A percentile compares a stretch with the other conserved stretches of the same genome.
These are phyloP conservation scores for Termitomyces sp. DNA, from an alignment of 768 basidiomycete species.

Conservation along the genomic window DNA sequence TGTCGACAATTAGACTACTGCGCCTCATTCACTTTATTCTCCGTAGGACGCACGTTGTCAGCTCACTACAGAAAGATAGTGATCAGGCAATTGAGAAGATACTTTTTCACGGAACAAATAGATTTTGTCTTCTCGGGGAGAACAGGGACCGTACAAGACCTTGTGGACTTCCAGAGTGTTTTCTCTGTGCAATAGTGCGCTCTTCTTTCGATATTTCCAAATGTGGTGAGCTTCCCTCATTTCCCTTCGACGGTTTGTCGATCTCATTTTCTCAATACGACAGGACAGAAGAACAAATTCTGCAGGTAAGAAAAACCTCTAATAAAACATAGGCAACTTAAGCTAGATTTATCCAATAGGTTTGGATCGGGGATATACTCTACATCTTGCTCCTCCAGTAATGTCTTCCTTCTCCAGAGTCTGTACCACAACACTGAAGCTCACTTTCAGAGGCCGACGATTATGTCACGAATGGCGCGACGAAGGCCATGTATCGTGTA, in stretches of 20 bases:
- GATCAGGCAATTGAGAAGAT: conserved; percentile 47
- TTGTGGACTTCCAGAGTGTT: conserved; percentile 46
- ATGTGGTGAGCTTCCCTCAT: conserved; percentile 34
- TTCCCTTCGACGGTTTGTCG: background rate
- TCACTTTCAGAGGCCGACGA: conserved; percentile 55
- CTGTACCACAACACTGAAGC: background rate
- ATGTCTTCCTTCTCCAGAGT: background rate
- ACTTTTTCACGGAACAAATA: conserved; percentile 65
- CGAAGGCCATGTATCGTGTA: conserved; percentile 38
- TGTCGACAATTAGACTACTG: background rate
- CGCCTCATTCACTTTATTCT: background rate
- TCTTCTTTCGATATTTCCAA: conserved; percentile 54
- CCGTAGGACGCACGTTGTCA: conserved; percentile 24
- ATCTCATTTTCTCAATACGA: background rate
- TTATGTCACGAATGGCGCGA: conserved; percentile 41
- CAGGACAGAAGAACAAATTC: conserved; percentile 44
- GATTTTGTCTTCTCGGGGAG: conserved; percentile 55
- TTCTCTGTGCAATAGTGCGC: conserved; percentile 51
- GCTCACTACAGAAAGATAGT: conserved; percentile 19
- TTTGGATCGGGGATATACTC: conserved; percentile 72
- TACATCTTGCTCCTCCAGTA: conserved; percentile 62
- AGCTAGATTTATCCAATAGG: conserved; percentile 21
- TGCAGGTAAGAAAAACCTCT: conserved; percentile 29
- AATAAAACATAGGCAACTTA: too few species aligned
- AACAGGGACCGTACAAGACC: conserved; percentile 37